A percentile compares a stretch with the other conserved stretches of the same genome.
Conservation (phyloP, 768 basidiomycete genomes). For the Zangia roseola region DNA sequence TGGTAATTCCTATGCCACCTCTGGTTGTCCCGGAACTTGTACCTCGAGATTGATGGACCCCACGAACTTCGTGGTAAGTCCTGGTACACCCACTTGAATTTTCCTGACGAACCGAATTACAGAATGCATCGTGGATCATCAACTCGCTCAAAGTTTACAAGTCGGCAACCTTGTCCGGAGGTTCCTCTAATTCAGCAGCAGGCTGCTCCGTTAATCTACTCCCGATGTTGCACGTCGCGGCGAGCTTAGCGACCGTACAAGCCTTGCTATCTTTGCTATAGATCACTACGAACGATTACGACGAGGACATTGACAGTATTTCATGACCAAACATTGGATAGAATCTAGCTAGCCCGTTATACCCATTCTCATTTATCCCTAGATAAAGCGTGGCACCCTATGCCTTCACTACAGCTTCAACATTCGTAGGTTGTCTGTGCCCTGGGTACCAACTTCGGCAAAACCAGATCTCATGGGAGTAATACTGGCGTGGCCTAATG, state of each 20-base stretch:
- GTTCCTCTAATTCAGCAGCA: conserved; percentile 24
- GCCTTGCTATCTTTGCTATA: conserved; percentile 18
- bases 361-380: not conserved
- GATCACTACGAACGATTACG: not conserved
- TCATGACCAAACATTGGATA: conserved; percentile 10
- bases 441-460: conserved; percentile 45
- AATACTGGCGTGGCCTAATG: conserved; percentile 67
- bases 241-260: conserved; percentile 9
- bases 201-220: conserved; percentile 3
- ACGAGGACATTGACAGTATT: conserved; percentile 7
- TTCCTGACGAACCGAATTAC: conserved; percentile 5
- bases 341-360: conserved; percentile 1
- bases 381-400: conserved; percentile 40
- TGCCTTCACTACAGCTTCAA: conserved; percentile 34
- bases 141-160: conserved; percentile 76
- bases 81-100: not conserved
- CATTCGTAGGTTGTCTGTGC: conserved; percentile 6
- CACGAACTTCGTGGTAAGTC: conserved; percentile 64
- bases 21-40: conserved; percentile 75
- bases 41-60: conserved; percentile 61
- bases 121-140: conserved; percentile 84
- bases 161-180: conserved; percentile 47
- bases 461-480: conserved; percentile 78
- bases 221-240: conserved; percentile 11
- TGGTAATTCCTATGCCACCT: conserved; percentile 74